Evolutionary conservation across 345 rosid species (phyloP).

Genomic region (Citrus reticulata): DNA sequence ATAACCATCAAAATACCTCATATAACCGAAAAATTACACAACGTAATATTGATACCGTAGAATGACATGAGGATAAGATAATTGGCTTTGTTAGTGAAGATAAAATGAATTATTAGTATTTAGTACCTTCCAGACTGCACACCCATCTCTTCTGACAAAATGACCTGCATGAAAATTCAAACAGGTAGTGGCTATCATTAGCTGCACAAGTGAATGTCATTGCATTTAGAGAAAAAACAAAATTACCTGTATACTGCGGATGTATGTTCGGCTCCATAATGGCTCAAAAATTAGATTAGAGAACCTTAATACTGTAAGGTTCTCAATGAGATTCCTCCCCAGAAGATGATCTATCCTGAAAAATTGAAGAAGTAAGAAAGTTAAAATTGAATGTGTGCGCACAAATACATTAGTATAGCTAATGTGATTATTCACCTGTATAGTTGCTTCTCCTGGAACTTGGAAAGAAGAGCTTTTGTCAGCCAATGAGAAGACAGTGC

Average conservation of each 20-base stretch:
- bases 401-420: background rate
- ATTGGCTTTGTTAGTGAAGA: no score
- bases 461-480: constrained; percentile 54
- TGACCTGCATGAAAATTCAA: constrained; percentile 43
- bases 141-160: constrained; percentile 55
- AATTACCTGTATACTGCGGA: constrained; percentile 60
- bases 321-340: no score
- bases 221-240: background rate
- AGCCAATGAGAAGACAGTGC: constrained; percentile 43
- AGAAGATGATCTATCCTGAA: no score
- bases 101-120: no score
- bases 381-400: no score
- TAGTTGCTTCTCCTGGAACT: constrained; percentile 57
- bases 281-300: constrained; percentile 78
- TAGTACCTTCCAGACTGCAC: constrained; percentile 25
- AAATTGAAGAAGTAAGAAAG: no score
- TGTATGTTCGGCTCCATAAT: constrained; percentile 68
- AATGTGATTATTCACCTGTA: constrained; percentile 45
- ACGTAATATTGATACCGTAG: no score
- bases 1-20: constrained; percentile 77
- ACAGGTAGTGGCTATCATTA: constrained; percentile 13
- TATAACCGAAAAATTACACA: background rate
- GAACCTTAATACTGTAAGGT: constrained; percentile 51
- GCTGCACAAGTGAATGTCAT: background rate
- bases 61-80: no score